Conservation (phyloP, 2,329 filamentous ascomycete genomes). For the Paecilomyces niveus region DNA sequence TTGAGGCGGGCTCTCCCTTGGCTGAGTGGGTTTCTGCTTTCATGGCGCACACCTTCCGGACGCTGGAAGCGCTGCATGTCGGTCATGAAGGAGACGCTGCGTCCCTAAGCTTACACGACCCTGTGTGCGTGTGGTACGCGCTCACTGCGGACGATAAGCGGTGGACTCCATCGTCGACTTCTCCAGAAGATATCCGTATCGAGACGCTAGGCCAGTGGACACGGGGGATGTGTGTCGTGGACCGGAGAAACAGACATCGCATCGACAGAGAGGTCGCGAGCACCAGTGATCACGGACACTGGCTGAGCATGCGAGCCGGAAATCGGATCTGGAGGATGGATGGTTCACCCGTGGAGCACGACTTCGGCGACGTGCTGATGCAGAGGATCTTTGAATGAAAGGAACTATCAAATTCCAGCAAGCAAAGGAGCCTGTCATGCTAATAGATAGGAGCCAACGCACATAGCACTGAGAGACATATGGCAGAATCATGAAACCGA, state of each 20-base stretch:
- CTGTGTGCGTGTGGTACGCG: constrained; percentile 72
- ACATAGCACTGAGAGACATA: not conserved
- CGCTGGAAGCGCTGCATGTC: constrained; percentile 57
- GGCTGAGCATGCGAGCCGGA: constrained; percentile 66
- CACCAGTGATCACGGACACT: constrained; percentile 65
- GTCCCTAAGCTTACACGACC: constrained; percentile 66
- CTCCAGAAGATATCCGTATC: constrained; percentile 73
- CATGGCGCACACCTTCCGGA: constrained; percentile 61
- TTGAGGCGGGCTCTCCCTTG: constrained; percentile 61
- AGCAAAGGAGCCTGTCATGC: no score
- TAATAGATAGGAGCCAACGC: not conserved
- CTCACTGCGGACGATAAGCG: constrained; percentile 42
- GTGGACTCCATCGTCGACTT: constrained; percentile 42
- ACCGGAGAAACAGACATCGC: constrained; percentile 53
- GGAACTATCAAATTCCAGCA: not conserved
- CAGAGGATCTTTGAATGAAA: constrained; percentile 54
- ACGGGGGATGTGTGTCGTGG: constrained; percentile 79
- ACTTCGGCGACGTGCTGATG: constrained; percentile 61
- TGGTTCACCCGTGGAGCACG: constrained; percentile 54
- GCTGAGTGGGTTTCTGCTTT: constrained; percentile 68
- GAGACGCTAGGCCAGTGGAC: constrained; percentile 95
- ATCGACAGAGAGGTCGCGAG: constrained; percentile 47
- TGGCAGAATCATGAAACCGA: not conserved
- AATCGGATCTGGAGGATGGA: constrained; percentile 76
- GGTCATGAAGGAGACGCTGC: constrained; percentile 43